Evolutionary conservation across 352 stramenopile genomes (phyloP).

Genomic region (Albugo candida): DNA sequence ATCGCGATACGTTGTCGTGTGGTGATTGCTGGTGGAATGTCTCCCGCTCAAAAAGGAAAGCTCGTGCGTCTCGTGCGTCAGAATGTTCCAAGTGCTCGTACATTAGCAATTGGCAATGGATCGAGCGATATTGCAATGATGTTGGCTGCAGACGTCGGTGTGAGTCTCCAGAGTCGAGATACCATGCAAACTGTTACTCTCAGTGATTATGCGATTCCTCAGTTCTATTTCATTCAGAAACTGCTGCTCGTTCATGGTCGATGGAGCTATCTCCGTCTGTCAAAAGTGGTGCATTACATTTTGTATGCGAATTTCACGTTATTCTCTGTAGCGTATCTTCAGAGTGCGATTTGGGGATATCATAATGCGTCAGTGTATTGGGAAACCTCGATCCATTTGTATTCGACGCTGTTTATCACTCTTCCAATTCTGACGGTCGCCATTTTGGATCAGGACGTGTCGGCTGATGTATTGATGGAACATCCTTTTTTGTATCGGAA

Average conservation of each 20-base stretch:
- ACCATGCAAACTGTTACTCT: conserved; percentile 78
- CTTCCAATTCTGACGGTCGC: conserved; percentile 85
- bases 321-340: conserved; percentile 69
- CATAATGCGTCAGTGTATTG: conserved; percentile 53
- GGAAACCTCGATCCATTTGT: conserved; percentile 75
- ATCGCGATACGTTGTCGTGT: conserved; percentile 70
- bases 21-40: conserved; percentile 74
- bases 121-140: conserved; percentile 99
- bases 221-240: conserved; percentile 57
- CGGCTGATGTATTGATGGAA: conserved; percentile 35
- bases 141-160: conserved; percentile 94
- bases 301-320: conserved; percentile 88
- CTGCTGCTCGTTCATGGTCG: conserved; percentile 64
- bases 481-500: conserved; percentile 69
- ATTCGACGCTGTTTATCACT: conserved; percentile 50
- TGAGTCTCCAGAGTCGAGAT: conserved; percentile 97
- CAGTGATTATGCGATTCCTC: conserved; percentile 71
- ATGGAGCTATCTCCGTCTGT: conserved; percentile 70
- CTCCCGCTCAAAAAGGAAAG: conserved; percentile 84
- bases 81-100: conserved; percentile 46
- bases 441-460: conserved; percentile 69
- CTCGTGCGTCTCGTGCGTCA: conserved; percentile 88
- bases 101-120: conserved; percentile 94
- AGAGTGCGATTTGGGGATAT: too few relatives aligned
- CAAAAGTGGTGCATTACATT: conserved; percentile 65